These are phyloP conservation scores for Flaveria sonorensis DNA, from an alignment of 129 eudicot species.

Conservation along the genomic window DNA sequence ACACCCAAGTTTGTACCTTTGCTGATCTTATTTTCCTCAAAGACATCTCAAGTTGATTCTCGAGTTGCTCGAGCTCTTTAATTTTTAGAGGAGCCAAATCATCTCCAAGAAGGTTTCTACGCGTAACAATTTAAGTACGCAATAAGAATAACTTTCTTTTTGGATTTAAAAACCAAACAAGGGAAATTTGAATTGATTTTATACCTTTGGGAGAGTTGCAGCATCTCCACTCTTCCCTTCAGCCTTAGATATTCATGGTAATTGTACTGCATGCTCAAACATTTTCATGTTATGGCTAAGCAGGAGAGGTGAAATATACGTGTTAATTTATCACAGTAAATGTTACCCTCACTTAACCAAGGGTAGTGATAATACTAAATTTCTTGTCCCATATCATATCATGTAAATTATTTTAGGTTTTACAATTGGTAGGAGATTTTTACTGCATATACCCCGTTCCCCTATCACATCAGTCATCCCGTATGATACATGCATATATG, in stretches of 20 bases:
- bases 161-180: not conserved
- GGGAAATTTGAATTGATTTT: not conserved
- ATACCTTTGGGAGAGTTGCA: slow-evolving; percentile 67
- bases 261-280: slow-evolving; percentile 38
- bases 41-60: slow-evolving; percentile 53
- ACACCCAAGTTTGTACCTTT: slow-evolving; percentile 36
- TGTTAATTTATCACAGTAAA: too few relatives aligned
- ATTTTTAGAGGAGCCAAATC: slow-evolving; percentile 50
- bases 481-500: too few relatives aligned
- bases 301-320: too few relatives aligned
- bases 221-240: slow-evolving; percentile 55
- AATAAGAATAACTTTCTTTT: not conserved
- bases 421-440: too few relatives aligned
- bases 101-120: slow-evolving; percentile 62
- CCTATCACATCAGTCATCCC: too few relatives aligned
- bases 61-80: slow-evolving; percentile 55
- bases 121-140: not conserved
- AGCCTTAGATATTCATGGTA: slow-evolving; percentile 62
- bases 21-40: slow-evolving; percentile 61
- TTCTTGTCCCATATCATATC: too few relatives aligned
- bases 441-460: too few relatives aligned
- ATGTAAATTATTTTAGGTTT: too few relatives aligned
- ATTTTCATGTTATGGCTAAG: not conserved
- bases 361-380: too few relatives aligned
- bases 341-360: too few relatives aligned